These are phyloP conservation scores for Nakazawaea laoshanensis DNA, from an alignment of 805 yeast species.

Conservation along the genomic window DNA sequence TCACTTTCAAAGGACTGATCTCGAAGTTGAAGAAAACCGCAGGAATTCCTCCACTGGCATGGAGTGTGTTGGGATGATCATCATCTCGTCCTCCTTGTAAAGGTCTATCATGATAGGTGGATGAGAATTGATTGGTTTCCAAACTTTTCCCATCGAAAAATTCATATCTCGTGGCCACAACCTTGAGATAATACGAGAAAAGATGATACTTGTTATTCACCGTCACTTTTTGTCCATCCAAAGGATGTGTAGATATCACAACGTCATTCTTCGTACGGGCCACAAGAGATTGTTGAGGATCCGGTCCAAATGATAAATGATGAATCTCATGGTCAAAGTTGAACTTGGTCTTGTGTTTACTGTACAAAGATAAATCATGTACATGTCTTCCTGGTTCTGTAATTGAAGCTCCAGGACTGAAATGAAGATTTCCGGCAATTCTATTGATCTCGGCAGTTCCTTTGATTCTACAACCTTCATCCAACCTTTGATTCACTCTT, in stretches of 20 bases:
- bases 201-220: slow-evolving; percentile 48
- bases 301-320: slow-evolving; percentile 79
- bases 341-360: slow-evolving; percentile 44
- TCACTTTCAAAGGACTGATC: slow-evolving; percentile 86
- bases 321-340: slow-evolving; percentile 72
- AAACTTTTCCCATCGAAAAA: slow-evolving; percentile 41
- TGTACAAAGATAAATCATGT: slow-evolving; percentile 78
- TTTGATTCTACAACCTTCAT: slow-evolving; percentile 82
- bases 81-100: slow-evolving; percentile 79
- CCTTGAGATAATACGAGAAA: slow-evolving; percentile 75
- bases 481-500: slow-evolving; percentile 45
- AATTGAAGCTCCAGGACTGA: slow-evolving; percentile 88
- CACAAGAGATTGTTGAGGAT: slow-evolving; percentile 22
- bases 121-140: slow-evolving; percentile 88
- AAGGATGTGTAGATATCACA: slow-evolving; percentile 49
- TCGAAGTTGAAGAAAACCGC: slow-evolving; percentile 85
- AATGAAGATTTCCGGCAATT: slow-evolving; percentile 85
- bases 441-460: slow-evolving; percentile 78
- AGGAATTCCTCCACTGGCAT: slow-evolving; percentile 82
- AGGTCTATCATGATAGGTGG: slow-evolving; percentile 83
- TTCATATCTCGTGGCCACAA: slow-evolving; percentile 84
- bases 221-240: slow-evolving; percentile 42
- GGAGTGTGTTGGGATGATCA: slow-evolving; percentile 83
- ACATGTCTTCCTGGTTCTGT: slow-evolving; percentile 54
- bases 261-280: slow-evolving; percentile 18